Evolutionary conservation across 768 basidiomycete species (phyloP).

Genomic region (Austroboletus eburneus): DNA sequence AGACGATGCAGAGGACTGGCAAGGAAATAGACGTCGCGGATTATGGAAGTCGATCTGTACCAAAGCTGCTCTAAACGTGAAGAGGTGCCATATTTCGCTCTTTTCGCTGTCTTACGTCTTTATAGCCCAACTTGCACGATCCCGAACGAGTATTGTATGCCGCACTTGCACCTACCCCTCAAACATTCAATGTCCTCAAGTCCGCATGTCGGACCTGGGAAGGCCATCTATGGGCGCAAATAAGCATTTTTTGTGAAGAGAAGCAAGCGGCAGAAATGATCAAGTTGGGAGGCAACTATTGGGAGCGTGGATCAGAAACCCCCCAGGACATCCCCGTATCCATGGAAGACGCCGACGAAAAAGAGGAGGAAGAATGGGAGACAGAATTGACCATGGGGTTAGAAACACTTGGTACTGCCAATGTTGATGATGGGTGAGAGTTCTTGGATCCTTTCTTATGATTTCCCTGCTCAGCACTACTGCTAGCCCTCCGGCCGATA

Average conservation of each 20-base stretch:
- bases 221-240: conserved; percentile 91
- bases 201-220: conserved; percentile 87
- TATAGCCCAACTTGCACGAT: conserved; percentile 53
- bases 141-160: conserved; percentile 87
- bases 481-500: conserved; percentile 54
- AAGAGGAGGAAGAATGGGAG: conserved; percentile 58
- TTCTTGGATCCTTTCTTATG: background rate
- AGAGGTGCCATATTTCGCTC: background rate
- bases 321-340: conserved; percentile 37
- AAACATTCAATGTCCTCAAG: conserved; percentile 61
- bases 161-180: conserved; percentile 70
- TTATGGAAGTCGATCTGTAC: conserved; percentile 89
- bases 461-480: conserved; percentile 4
- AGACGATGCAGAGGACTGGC: conserved; percentile 46
- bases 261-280: conserved; percentile 67
- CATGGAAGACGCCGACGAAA: conserved; percentile 27
- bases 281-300: conserved; percentile 67
- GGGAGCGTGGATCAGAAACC: conserved; percentile 61
- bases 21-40: conserved; percentile 71
- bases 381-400: conserved; percentile 56
- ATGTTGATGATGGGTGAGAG: conserved; percentile 61
- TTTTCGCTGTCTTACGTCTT: conserved; percentile 5
- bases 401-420: conserved; percentile 52
- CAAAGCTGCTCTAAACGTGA: conserved; percentile 71
- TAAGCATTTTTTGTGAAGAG: conserved; percentile 78